A percentile compares a stretch with the other conserved stretches of the same genome.
phyloP scores from a whole-genome alignment of 176 grass and related monocot genomes.

The Eremochloa ophiuroides region DNA sequence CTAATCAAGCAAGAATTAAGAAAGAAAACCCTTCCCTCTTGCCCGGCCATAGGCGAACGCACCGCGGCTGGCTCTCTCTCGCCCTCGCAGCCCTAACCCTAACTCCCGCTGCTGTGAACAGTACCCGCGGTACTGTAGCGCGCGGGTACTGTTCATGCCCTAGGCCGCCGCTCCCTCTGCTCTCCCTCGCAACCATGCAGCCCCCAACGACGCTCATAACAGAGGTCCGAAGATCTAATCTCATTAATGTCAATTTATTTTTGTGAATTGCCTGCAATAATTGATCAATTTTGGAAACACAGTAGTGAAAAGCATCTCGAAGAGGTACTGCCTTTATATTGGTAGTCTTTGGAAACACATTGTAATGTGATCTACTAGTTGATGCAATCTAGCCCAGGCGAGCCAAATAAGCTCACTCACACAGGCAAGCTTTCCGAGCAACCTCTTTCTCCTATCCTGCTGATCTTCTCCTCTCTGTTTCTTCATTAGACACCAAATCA shows the following conservation, averaged over 20 bases:
- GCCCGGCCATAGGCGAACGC: too few relatives aligned
- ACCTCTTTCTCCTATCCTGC: not conserved
- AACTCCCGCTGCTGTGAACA: too few relatives aligned
- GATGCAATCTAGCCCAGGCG: not conserved
- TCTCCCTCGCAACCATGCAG: too few relatives aligned
- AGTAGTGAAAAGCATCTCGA: not conserved
- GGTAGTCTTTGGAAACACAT: not conserved
- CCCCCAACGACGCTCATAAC: too few relatives aligned
- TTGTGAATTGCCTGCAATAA: not conserved
- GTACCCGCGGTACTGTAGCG: too few relatives aligned
- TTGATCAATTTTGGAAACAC: not conserved
- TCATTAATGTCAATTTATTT: not conserved
- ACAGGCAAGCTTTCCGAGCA: not conserved
- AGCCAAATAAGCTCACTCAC: not conserved
- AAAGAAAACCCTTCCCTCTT: too few relatives aligned
- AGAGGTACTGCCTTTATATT: constrained; percentile 7
- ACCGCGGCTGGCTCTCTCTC: too few relatives aligned
- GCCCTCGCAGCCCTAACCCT: too few relatives aligned
- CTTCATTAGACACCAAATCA: not conserved
- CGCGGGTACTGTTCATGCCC: too few relatives aligned
- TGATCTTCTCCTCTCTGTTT: not conserved
- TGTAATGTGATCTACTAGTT: not conserved
- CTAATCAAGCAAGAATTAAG: too few relatives aligned
- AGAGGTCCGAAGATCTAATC: constrained; percentile 2
- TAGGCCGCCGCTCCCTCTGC: too few relatives aligned